These are phyloP conservation scores for Pythium rishiriense DNA, from an alignment of 352 stramenopile genomes.

Conservation along the genomic window DNA sequence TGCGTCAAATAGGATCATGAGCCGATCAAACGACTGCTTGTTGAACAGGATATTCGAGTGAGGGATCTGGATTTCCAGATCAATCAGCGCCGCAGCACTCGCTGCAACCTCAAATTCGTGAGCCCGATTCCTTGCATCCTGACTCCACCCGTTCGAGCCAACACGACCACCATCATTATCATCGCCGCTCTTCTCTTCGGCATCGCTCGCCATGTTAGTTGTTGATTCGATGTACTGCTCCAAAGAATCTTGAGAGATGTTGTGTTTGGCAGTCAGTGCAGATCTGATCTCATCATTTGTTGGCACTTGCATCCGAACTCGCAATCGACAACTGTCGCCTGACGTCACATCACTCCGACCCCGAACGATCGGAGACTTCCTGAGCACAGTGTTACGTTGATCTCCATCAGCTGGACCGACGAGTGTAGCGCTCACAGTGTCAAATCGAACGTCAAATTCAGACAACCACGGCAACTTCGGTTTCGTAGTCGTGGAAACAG, in stretches of 20 bases:
- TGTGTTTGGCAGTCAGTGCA: constrained; percentile 46
- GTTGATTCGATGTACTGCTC: constrained; percentile 37
- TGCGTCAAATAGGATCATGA: constrained; percentile 86
- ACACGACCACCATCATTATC: constrained; percentile 81
- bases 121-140: constrained; percentile 61
- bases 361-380: constrained; percentile 36
- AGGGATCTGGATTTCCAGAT: constrained; percentile 60
- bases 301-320: constrained; percentile 29
- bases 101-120: constrained; percentile 64
- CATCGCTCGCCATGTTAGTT: constrained; percentile 31
- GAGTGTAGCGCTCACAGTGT: constrained; percentile 46
- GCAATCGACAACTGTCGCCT: constrained; percentile 26
- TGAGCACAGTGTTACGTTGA: constrained; percentile 44
- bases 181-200: constrained; percentile 55
- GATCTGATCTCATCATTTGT: constrained; percentile 26
- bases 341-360: constrained; percentile 24
- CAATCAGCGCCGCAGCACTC: constrained; percentile 52
- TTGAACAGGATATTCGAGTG: constrained; percentile 54
- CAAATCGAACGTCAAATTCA: constrained; percentile 65
- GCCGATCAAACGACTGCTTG: constrained; percentile 68
- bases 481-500: constrained; percentile 1
- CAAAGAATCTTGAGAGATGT: constrained; percentile 66
- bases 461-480: constrained; percentile 56
- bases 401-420: constrained; percentile 54
- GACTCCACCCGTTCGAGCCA: constrained; percentile 78